Evolutionary conservation across 2,329 filamentous ascomycete genomes (phyloP).

Genomic region (Arthrobotrys musiformis): DNA sequence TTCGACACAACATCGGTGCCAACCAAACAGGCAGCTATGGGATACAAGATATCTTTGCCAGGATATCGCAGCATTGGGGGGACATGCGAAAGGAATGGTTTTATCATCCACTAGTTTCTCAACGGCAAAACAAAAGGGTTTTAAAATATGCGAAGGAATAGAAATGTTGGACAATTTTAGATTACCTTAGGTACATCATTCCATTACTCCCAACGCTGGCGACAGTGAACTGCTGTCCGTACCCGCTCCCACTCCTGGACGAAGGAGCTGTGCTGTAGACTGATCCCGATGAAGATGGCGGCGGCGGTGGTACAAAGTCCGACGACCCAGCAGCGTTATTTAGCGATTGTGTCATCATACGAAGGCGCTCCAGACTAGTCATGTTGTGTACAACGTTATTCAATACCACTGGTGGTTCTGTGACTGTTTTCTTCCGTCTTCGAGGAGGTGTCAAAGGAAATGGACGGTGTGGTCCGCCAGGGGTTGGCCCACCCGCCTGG

Average conservation of each 20-base stretch:
- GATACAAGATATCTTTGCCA: constrained; percentile 1
- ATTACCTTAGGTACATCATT: constrained; percentile 56
- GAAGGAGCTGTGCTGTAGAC: constrained; percentile 50
- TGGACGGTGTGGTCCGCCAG: constrained; percentile 17
- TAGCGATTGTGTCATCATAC: constrained; percentile 55
- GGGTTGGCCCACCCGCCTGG: constrained; percentile 3
- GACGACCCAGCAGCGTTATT: constrained; percentile 36
- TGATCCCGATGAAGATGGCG: constrained; percentile 51
- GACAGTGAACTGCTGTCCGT: constrained; percentile 53
- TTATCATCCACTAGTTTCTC: background rate
- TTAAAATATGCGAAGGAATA: constrained; percentile 7
- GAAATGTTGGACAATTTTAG: constrained; percentile 27
- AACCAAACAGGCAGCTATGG: constrained; percentile 43
- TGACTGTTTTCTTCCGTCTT: constrained; percentile 52
- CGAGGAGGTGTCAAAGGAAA: constrained; percentile 55
- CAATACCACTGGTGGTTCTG: constrained; percentile 47
- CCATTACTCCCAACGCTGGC: constrained; percentile 55
- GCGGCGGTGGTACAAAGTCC: constrained; percentile 49
- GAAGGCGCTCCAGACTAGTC: constrained; percentile 53
- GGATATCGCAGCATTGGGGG: constrained; percentile 13
- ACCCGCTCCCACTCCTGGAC: constrained; percentile 43
- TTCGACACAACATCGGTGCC: constrained; percentile 17
- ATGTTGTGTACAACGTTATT: constrained; percentile 56
- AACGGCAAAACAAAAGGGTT: constrained; percentile 1
- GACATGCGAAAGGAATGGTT: background rate